Evolutionary conservation across 495 filamentous ascomycete genomes (phyloP), one percentile per base, ranked within the genome.

Genomic region (Talaromyces nanjingensis): DNA sequence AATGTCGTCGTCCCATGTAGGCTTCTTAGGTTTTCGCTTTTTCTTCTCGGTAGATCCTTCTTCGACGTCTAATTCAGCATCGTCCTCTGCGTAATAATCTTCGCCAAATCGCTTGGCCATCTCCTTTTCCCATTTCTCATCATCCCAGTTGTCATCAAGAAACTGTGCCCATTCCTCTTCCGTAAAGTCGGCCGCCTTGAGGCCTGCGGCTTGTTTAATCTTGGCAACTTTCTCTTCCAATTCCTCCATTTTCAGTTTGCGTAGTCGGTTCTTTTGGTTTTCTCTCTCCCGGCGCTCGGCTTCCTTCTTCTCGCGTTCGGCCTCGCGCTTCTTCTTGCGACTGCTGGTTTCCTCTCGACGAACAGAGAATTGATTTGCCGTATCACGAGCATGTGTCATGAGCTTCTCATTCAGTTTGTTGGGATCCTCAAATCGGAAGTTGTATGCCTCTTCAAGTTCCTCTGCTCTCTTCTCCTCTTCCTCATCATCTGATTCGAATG

Each of bases 1-100:
- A 69, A 98, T 97, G 69, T 98, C 94, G 67, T 97, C 91, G 64
- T 96, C 90, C 91, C 92, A 98, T 62, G 87, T 90, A 20, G 94
- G 94, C 80, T 98, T 98, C 80, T 91, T 94, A 18, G 84, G 75
- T 64, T 84, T 86, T 64, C 83, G 86, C 66, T 81, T 83, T 65
- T 77, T 79, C 68, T 84, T 84, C 34, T 68, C 68, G 1, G 68
- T 66, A 1, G 66, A 74, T 22, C 81, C 80, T 25, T 78, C 76
- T 1, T 72, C 78, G n/a, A 72, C 72, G 18, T 64, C 56, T 29
- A 61, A 49, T n/a, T 49, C 59, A 2, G 64, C 79, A 4, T 85
- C 87, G 0, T 73, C 76, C 34, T 86, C 86, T 6, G 85, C 88
- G 69, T 98, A 98, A 75, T 98, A 98, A 6, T 86, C 83, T 5